phyloP scores from a whole-genome alignment of 768 basidiomycete species.

The Mycena kentingensis region DNA sequence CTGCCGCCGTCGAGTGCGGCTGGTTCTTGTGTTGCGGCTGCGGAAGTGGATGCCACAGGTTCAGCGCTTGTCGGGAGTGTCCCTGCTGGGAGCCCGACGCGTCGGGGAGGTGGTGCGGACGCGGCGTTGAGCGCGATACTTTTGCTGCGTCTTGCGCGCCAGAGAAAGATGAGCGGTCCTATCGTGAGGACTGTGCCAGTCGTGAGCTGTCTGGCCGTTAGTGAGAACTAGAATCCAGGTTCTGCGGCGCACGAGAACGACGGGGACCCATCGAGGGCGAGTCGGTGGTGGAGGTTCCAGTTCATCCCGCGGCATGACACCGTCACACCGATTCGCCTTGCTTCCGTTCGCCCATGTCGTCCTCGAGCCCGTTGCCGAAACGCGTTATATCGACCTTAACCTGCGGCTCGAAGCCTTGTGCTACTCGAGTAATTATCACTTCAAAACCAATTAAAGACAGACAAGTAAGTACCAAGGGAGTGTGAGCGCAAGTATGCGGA shows the following conservation, averaged over 20 bases:
- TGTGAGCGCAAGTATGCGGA: no score
- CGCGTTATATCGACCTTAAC: no score
- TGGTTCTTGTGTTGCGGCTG: neutral
- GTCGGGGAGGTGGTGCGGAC: slow-evolving; percentile 14
- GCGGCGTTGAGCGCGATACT: slow-evolving; percentile 4
- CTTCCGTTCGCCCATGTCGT: no score
- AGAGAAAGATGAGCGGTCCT: slow-evolving; percentile 20
- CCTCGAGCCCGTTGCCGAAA: no score
- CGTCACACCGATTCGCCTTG: no score
- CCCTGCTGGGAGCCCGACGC: neutral
- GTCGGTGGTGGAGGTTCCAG: slow-evolving; percentile 1
- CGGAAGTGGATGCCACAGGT: neutral
- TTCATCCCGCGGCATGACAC: no score
- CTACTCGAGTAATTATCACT: no score
- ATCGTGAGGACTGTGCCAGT: slow-evolving; percentile 16
- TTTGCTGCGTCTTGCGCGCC: slow-evolving; percentile 8
- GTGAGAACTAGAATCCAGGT: neutral
- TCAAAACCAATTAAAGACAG: no score
- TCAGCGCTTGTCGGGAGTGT: neutral
- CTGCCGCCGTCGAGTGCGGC: neutral
- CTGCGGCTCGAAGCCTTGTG: no score
- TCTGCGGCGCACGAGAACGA: slow-evolving; percentile 7
- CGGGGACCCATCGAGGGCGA: slow-evolving; percentile 16
- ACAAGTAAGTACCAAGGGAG: no score
- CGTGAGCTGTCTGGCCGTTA: slow-evolving; percentile 8